A percentile compares a stretch with the other conserved stretches of the same genome.
Conservation (phyloP, 2,329 filamentous ascomycete species). For the Botrytis paeoniae region DNA sequence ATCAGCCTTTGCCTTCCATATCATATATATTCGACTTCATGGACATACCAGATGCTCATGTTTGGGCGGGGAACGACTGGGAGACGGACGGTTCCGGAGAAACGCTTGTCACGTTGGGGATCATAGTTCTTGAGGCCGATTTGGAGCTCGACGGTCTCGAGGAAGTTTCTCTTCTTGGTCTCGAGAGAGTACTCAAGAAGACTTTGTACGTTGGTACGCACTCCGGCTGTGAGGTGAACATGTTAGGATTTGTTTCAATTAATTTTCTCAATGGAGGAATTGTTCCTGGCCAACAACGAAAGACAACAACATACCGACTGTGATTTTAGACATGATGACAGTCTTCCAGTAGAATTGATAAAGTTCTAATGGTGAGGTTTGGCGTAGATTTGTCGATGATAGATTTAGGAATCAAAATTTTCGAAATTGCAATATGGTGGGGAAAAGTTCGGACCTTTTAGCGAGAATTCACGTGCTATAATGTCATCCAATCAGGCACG, state of each 20-base stretch:
- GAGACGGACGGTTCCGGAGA: conserved; percentile 98
- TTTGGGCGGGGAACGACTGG: conserved; percentile 85
- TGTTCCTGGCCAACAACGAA: not conserved
- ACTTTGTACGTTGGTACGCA: conserved; percentile 89
- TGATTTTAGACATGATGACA: conserved; percentile 85
- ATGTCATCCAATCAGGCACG: not conserved
- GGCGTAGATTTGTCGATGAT: conserved; percentile 33
- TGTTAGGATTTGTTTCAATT: conserved; percentile 18
- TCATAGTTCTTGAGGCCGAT: conserved; percentile 99
- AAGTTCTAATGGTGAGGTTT: conserved; percentile 72
- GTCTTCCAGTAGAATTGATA: conserved; percentile 76
- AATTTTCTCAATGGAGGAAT: not conserved
- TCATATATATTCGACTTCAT: conserved; percentile 21
- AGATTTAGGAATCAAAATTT: conserved; percentile 2
- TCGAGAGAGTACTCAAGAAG: conserved; percentile 93
- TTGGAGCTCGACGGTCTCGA: conserved; percentile 88
- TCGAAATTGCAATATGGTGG: conserved; percentile 17
- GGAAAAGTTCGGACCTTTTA: conserved; percentile 6
- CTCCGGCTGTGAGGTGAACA: conserved; percentile 68
- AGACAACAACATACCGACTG: conserved; percentile 55
- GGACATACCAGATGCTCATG: conserved; percentile 75
- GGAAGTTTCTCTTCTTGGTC: conserved; percentile 98
- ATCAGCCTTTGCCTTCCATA: conserved; percentile 33
- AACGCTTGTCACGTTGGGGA: conserved; percentile 99
- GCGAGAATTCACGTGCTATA: not conserved